Conservation (phyloP, 768 basidiomycete species). For the Mycena polygramma region DNA sequence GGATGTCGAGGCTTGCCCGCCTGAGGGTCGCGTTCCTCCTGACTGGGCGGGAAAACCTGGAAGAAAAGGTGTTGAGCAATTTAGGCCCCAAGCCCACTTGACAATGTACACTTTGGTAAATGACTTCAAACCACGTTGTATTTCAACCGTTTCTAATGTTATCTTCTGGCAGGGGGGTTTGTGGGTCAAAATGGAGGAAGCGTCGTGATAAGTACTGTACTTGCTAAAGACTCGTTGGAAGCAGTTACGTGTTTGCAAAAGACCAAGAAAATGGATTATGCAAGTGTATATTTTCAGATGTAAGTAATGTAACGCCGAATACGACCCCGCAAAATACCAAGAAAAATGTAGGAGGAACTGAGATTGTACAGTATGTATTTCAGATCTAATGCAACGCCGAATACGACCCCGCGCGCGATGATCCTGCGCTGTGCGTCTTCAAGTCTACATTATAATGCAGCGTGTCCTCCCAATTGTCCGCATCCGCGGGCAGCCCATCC, state of each 20-base stretch:
- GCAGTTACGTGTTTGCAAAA: too few species aligned
- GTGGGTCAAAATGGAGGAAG: conserved; percentile 21
- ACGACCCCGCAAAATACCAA: too few species aligned
- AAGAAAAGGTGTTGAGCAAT: conserved; percentile 49
- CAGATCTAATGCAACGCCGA: not conserved
- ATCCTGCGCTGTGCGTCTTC: not conserved
- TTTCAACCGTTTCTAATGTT: not conserved
- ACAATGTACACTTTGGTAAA: conserved; percentile 48
- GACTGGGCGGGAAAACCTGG: conserved; percentile 49
- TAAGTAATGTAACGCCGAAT: too few species aligned
- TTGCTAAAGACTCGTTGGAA: too few species aligned
- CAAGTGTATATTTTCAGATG: too few species aligned
- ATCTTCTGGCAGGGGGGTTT: conserved; percentile 1
- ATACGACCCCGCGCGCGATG: conserved; percentile 7
- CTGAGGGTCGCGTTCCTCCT: conserved; percentile 46
- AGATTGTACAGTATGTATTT: too few species aligned
- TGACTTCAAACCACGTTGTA: too few species aligned
- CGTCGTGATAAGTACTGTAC: too few species aligned
- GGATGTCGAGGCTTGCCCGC: conserved; percentile 48
- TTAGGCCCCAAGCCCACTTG: conserved; percentile 48
- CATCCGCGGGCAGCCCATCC: not conserved
- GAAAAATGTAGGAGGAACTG: too few species aligned
- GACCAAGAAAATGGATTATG: too few species aligned
- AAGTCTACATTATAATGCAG: not conserved
- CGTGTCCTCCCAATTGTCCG: not conserved